phyloP scores from a whole-genome alignment of 108 stramenopile genomes.

The Chaetoceros muelleri region DNA sequence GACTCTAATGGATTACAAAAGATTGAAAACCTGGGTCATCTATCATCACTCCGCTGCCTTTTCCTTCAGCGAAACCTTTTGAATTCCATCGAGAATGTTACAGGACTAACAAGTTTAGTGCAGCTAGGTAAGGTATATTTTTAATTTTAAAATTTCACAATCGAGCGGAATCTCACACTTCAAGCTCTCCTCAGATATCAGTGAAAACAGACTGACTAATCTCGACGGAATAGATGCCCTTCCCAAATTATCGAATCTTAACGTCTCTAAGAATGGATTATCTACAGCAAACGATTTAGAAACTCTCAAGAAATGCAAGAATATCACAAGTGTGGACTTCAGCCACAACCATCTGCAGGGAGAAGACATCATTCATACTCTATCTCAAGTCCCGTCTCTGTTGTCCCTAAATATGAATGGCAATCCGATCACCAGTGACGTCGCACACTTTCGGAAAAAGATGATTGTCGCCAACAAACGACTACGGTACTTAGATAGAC shows the following conservation, averaged over 20 bases:
- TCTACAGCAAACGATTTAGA: slow-evolving; percentile 17
- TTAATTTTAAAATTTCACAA: too few species aligned
- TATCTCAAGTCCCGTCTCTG: slow-evolving; percentile 17
- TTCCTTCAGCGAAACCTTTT: slow-evolving; percentile 61
- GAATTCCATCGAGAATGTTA: slow-evolving; percentile 19
- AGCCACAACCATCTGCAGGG: slow-evolving; percentile 30
- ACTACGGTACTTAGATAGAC: slow-evolving; percentile 65
- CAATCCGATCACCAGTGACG: slow-evolving; percentile 31
- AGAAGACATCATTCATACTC: slow-evolving; percentile 22
- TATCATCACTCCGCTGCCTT: slow-evolving; percentile 45
- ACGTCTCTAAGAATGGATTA: slow-evolving; percentile 39
- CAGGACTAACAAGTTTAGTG: slow-evolving; percentile 15
- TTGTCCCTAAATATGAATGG: slow-evolving; percentile 31
- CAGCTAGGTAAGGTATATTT: too few species aligned
- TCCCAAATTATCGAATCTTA: slow-evolving; percentile 30
- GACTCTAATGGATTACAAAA: slow-evolving; percentile 55
- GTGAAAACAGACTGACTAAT: slow-evolving; percentile 30
- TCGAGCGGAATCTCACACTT: too few species aligned
- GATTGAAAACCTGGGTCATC: slow-evolving; percentile 45
- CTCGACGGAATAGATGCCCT: slow-evolving; percentile 23
- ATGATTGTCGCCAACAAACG: slow-evolving; percentile 35
- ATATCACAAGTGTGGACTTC: slow-evolving; percentile 33
- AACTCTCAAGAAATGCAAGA: slow-evolving; percentile 27
- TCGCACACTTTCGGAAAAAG: slow-evolving; percentile 62
- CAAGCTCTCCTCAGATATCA: too few species aligned